Percentiles rank a stretch among this genome's conserved stretches.
These are phyloP conservation scores for Epichloe hybrida DNA, from an alignment of 2,329 filamentous ascomycete genomes.

Conservation along the genomic window DNA sequence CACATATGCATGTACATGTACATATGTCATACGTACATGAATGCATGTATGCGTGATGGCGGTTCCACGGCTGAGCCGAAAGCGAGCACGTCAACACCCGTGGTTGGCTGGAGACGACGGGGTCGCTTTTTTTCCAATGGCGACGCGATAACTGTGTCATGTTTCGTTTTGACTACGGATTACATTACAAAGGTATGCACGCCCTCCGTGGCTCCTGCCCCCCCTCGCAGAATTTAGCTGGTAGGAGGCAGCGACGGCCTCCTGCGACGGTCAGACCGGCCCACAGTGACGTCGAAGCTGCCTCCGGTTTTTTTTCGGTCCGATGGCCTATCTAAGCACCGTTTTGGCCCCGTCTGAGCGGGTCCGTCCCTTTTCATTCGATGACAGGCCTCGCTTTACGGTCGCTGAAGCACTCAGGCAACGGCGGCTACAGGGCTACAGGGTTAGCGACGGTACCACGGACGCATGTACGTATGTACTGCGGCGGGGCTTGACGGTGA, in stretches of 20 bases:
- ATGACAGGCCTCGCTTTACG: no score
- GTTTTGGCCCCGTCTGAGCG: constrained; percentile 13
- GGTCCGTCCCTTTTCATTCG: not conserved
- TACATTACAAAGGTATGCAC: no score
- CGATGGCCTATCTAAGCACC: constrained; percentile 16
- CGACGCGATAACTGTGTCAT: constrained; percentile 1
- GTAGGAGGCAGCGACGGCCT: not conserved
- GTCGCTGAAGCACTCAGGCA: not conserved
- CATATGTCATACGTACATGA: no score
- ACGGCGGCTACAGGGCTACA: not conserved
- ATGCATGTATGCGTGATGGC: not conserved
- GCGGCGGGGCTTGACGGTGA: not conserved
- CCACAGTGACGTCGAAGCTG: constrained; percentile 19
- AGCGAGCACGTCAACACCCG: not conserved
- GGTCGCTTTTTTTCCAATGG: not conserved
- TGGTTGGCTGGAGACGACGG: not conserved
- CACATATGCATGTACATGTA: no score
- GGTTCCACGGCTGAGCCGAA: not conserved
- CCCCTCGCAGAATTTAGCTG: not conserved
- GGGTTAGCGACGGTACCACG: not conserved
- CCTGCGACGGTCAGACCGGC: constrained; percentile 5
- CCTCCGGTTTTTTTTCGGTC: constrained; percentile 8
- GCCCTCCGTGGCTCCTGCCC: not conserved
- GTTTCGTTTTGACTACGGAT: not conserved
- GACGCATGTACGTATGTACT: no score